phyloP scores from a whole-genome alignment of 768 basidiomycete species.

The Pleurotus giganteus region DNA sequence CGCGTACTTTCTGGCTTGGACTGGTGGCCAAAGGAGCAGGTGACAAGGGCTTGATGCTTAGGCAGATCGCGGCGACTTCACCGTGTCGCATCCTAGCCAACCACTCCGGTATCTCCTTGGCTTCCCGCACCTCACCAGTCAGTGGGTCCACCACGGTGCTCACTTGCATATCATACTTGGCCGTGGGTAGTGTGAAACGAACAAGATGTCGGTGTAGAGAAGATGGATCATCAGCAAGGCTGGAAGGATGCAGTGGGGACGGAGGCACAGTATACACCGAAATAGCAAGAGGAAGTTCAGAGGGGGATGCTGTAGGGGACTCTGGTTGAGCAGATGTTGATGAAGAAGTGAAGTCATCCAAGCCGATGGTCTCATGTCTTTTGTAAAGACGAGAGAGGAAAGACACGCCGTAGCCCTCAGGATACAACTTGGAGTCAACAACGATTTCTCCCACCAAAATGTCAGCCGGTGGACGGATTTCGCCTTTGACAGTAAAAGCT shows the following conservation, averaged over 20 bases:
- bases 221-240: conserved; percentile 38
- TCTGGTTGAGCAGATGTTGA: neutral
- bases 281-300: neutral
- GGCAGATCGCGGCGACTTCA: conserved; percentile 43
- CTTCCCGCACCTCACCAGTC: conserved; percentile 61
- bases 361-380: conserved; percentile 7
- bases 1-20: conserved; percentile 8
- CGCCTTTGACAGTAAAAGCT: conserved; percentile 61
- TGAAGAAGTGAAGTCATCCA: conserved; percentile 17
- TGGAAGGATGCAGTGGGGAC: conserved; percentile 78
- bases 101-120: conserved; percentile 72
- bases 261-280: conserved; percentile 67
- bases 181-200: conserved; percentile 77
- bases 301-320: neutral
- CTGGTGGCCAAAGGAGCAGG: conserved; percentile 18
- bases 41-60: conserved; percentile 47
- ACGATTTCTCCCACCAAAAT: conserved; percentile 76
- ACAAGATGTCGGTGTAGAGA: conserved; percentile 72
- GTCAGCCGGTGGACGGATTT: conserved; percentile 62
- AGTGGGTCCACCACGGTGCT: conserved; percentile 80
- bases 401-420: conserved; percentile 64
- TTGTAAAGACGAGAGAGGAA: conserved; percentile 41
- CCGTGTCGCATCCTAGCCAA: conserved; percentile 58
- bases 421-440: conserved; percentile 78
- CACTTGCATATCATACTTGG: conserved; percentile 60